Conservation (phyloP, 176 grass and related monocot species). For the Hordeum marinum region DNA sequence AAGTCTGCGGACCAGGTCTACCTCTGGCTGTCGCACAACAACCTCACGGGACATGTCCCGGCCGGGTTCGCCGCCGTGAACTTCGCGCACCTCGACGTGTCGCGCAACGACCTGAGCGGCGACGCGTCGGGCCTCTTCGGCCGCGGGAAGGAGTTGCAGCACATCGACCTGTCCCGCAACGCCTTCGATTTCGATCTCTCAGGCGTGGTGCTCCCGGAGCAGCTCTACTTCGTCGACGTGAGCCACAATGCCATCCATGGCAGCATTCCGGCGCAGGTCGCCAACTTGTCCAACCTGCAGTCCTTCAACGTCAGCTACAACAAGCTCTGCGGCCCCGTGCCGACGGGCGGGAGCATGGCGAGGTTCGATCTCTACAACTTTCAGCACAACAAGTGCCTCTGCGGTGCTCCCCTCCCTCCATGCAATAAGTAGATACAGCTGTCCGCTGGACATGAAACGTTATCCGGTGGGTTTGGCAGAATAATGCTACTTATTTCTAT, state of each 20-base stretch:
- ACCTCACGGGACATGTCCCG: constrained; percentile 50
- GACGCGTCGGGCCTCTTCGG: constrained; percentile 37
- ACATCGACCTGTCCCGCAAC: not conserved
- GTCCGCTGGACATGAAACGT: no score
- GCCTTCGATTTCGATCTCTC: not conserved
- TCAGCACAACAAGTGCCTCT: constrained; percentile 15
- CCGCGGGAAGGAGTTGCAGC: not conserved
- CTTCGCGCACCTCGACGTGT: constrained; percentile 45
- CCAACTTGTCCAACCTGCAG: not conserved
- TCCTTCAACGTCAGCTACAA: not conserved
- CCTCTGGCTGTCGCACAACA: constrained; percentile 56
- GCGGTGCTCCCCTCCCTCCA: not conserved
- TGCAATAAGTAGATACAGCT: not conserved
- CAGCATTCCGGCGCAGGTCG: not conserved
- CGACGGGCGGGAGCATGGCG: constrained; percentile 4
- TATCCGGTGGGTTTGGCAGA: not conserved
- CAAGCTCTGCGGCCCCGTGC: constrained; percentile 39
- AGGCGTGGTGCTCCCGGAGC: not conserved
- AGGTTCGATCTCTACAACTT: not conserved
- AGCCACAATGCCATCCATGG: not conserved
- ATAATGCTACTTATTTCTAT: not conserved
- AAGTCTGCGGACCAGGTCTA: not conserved
- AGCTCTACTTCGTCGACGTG: not conserved
- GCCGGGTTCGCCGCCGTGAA: constrained; percentile 22
- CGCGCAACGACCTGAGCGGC: constrained; percentile 49